Base-by-base conservation (phyloP, 768 basidiomycete genomes). In the Steccherinum ochraceum region DNA sequence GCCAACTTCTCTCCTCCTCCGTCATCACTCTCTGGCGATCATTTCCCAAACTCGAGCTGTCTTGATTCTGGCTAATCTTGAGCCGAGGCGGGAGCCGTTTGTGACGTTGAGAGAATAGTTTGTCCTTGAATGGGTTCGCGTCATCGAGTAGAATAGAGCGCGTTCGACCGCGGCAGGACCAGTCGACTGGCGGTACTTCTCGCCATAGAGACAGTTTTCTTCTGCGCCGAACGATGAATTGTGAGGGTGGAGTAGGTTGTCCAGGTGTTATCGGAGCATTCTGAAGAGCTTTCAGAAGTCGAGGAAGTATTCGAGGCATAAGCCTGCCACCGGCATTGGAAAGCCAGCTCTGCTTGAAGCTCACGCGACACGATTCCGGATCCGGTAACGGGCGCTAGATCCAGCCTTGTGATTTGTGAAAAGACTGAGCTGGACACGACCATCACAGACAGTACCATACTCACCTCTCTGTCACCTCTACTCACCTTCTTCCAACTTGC, bases 271-370 rank as follows among this genome's bases (percentile, higher is more conserved):
- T 24, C 40, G 41, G 24, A 42, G 45, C 53, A 54, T 71, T 61
- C 21, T 65, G 60, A 42, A 82, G 62, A 19, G 58, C 61, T 51
- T 69, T 63, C 43, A 80, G 64, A 13, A 89, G 78, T 60, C 86
- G 84, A 40, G 84, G 84, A 51, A 87, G 66, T 61, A 89, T 71
- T 57, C 85, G 84, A 61, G 83, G 79, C 86, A 88, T 89, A 52
- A n/a, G n/a, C n/a, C n/a, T n/a, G n/a, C n/a, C n/a, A 35, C 41
- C 42, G 20, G 16, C 2, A 21, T 47, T 27, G 10, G 43, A 23
- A 20, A 21, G n/a, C n/a, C n/a, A n/a, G n/a, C n/a, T n/a, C n/a
- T n/a, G n/a, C n/a, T n/a, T n/a, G n/a, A n/a, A n/a, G n/a, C n/a
- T n/a, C n/a, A n/a, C n/a, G n/a, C n/a, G n/a, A n/a, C n/a, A n/a